Conservation (phyloP, 2,329 filamentous ascomycete species). For the Colletotrichum camelliae region DNA sequence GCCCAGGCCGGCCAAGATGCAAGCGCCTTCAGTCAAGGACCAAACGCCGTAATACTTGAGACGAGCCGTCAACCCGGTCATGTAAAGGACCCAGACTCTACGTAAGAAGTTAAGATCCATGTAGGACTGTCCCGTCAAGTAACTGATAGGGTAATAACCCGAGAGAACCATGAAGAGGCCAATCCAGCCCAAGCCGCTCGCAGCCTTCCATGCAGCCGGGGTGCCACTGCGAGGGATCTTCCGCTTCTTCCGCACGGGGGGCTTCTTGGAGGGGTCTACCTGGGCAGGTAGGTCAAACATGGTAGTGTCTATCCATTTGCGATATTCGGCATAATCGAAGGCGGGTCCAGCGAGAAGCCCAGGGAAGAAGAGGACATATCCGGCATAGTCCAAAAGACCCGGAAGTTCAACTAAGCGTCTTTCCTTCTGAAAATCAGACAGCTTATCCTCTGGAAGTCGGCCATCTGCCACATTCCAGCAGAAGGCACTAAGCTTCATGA, state of each 20-base stretch:
- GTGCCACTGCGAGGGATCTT: constrained; percentile 91
- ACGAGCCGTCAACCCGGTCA: constrained; percentile 81
- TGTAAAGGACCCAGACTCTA: constrained; percentile 80
- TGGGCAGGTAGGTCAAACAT: constrained; percentile 90
- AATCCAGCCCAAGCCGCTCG: constrained; percentile 79
- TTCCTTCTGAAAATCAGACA: constrained; percentile 88
- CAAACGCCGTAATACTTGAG: constrained; percentile 98
- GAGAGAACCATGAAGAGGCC: constrained; percentile 77
- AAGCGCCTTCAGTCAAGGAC: constrained; percentile 90
- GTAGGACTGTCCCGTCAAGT: constrained; percentile 71
- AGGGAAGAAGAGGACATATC: constrained; percentile 95
- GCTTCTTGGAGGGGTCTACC: constrained; percentile 83
- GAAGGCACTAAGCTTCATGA: constrained; percentile 97
- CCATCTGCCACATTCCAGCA: constrained; percentile 99
- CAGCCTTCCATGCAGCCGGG: constrained; percentile 80
- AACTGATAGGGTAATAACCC: constrained; percentile 66
- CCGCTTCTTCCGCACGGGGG: constrained; percentile 86
- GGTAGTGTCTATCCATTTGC: constrained; percentile 87
- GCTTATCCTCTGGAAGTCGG: constrained; percentile 74
- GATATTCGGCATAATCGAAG: constrained; percentile 94
- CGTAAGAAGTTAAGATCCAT: constrained; percentile 71
- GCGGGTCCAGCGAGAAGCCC: constrained; percentile 87
- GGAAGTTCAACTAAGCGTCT: constrained; percentile 80
- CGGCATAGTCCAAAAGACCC: constrained; percentile 78
- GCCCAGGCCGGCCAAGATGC: constrained; percentile 90